Evolutionary conservation across 768 basidiomycete species (phyloP).

Genomic region (Tylopilus felleus): DNA sequence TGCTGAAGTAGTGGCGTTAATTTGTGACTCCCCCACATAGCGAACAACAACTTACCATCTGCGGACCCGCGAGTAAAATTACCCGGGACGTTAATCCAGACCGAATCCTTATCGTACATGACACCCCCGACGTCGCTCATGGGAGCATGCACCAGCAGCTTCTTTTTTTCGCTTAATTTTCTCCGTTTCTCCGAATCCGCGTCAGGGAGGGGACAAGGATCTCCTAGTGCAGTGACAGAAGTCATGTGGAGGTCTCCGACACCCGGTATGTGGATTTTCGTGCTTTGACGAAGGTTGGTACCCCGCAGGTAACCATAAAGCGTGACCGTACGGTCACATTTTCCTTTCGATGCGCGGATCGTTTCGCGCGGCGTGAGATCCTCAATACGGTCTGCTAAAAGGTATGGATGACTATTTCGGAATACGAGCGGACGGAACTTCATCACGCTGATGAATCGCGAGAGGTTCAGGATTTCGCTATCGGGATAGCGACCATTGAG

Average conservation of each 20-base stretch:
- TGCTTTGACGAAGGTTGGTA: constrained; percentile 72
- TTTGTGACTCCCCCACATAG: background rate
- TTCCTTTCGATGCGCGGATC: constrained; percentile 74
- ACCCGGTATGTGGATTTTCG: constrained; percentile 89
- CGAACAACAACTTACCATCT: constrained; percentile 48
- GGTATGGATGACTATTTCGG: constrained; percentile 91
- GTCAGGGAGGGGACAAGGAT: constrained; percentile 94
- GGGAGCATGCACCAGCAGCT: constrained; percentile 87
- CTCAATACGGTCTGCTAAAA: constrained; percentile 91
- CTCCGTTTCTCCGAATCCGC: constrained; percentile 86
- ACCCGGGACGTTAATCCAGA: constrained; percentile 96
- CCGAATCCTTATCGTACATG: constrained; percentile 96
- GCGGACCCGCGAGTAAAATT: constrained; percentile 80
- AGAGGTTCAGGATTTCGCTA: constrained; percentile 92
- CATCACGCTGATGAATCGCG: constrained; percentile 95
- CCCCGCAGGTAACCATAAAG: constrained; percentile 95
- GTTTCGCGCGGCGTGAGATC: constrained; percentile 89
- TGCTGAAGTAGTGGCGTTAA: constrained; percentile 38
- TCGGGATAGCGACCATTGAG: constrained; percentile 98
- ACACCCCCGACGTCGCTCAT: constrained; percentile 99
- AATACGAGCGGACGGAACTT: constrained; percentile 98
- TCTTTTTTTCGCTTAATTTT: constrained; percentile 94
- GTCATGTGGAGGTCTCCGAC: constrained; percentile 85
- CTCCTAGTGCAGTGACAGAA: constrained; percentile 71
- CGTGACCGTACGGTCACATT: constrained; percentile 90